A percentile compares a stretch with the other conserved stretches of the same genome.
Evolutionary conservation across 2,329 filamentous ascomycete genomes (phyloP).

Genomic region (Neofusicoccum kwambonambiense): DNA sequence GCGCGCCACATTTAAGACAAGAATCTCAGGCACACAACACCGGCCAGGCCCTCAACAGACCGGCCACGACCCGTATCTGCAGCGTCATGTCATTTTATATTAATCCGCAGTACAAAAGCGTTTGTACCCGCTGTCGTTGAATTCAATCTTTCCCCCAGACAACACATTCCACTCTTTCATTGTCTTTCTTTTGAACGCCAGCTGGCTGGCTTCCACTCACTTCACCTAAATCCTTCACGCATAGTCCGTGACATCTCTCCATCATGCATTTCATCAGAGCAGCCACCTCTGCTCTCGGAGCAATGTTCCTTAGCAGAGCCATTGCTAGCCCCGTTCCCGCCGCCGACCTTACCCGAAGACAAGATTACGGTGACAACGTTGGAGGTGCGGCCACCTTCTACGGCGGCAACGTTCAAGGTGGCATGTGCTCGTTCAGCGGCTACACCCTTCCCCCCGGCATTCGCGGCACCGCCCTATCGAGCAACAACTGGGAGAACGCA

Average conservation of each 20-base stretch:
- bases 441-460: conserved; percentile 61
- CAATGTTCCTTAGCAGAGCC: not conserved
- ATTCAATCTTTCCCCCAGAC: not conserved
- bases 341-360: not conserved
- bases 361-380: too few relatives aligned
- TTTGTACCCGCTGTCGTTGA: not conserved
- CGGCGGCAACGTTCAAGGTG: conserved; percentile 50
- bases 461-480: conserved; percentile 62
- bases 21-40: too few relatives aligned
- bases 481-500: conserved; percentile 55
- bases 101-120: not conserved
- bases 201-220: not conserved
- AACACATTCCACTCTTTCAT: too few relatives aligned
- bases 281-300: not conserved
- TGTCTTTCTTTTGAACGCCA: too few relatives aligned
- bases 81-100: not conserved
- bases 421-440: conserved; percentile 62
- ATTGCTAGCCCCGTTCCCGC: not conserved
- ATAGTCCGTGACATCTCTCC: too few relatives aligned
- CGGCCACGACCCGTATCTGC: not conserved
- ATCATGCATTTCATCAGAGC: not conserved
- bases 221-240: not conserved
- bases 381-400: conserved; percentile 36
- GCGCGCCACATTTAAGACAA: not conserved
- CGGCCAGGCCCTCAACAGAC: too few relatives aligned